Evolutionary conservation across 495 filamentous ascomycete species (phyloP).

Genomic region (Tuber magnatum): DNA sequence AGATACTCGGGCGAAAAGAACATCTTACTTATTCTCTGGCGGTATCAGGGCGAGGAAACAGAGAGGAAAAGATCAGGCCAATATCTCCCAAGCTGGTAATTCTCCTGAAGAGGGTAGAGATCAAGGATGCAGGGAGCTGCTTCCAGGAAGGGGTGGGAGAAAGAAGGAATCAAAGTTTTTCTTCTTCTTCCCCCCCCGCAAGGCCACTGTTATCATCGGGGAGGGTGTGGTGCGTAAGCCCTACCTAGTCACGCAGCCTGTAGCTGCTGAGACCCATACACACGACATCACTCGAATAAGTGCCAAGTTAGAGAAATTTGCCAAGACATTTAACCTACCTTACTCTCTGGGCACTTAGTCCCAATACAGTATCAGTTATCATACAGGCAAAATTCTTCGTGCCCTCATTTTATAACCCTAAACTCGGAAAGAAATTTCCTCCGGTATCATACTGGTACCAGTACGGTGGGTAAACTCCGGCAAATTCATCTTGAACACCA

Average conservation of each 20-base stretch:
- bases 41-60: background rate
- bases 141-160: background rate
- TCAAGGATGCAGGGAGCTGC: background rate
- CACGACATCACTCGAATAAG: slow-evolving; percentile 1
- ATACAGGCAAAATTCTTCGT: background rate
- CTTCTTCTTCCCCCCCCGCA: background rate
- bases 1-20: slow-evolving; percentile 53
- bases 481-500: background rate
- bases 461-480: background rate
- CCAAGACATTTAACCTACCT: background rate
- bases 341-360: background rate
- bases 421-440: background rate
- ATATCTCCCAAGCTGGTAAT: background rate
- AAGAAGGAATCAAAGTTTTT: background rate
- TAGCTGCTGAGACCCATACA: background rate
- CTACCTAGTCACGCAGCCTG: background rate
- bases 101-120: background rate
- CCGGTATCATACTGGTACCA: background rate
- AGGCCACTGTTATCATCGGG: background rate
- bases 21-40: slow-evolving; percentile 25
- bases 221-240: background rate
- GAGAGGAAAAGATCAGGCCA: background rate
- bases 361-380: background rate
- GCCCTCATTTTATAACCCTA: slow-evolving; percentile 1
- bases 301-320: background rate